Percentiles rank a stretch among this genome's conserved stretches.
These are phyloP conservation scores for Fusarium coicis DNA, from an alignment of 2,329 filamentous ascomycete species.

Conservation along the genomic window DNA sequence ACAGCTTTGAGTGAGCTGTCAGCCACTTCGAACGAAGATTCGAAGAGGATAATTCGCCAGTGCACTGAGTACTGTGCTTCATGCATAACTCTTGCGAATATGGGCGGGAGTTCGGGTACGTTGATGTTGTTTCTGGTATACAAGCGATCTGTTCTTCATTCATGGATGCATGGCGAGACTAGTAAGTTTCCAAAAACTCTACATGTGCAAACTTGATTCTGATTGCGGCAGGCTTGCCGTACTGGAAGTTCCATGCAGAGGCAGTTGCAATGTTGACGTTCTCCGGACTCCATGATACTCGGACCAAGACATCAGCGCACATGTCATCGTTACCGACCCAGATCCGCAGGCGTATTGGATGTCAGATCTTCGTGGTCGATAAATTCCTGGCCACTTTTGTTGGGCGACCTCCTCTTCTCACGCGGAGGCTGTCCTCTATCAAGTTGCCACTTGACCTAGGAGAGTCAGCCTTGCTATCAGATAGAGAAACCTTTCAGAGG, in stretches of 20 bases:
- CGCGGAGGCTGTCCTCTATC: not conserved
- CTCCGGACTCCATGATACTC: not conserved
- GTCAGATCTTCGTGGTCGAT: not conserved
- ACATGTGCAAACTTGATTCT: not conserved
- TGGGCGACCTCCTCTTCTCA: not conserved
- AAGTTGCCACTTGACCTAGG: not conserved
- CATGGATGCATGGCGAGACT: not conserved
- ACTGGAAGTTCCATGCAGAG: conserved; percentile 1
- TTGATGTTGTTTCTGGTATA: not conserved
- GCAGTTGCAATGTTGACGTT: not conserved
- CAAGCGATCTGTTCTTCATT: not conserved
- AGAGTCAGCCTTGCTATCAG: not conserved
- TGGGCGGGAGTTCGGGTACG: not conserved
- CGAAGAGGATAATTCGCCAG: not conserved
- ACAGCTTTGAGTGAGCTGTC: not conserved
- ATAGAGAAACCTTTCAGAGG: not conserved
- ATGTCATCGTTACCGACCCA: not conserved
- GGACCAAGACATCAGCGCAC: not conserved
- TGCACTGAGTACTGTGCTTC: not conserved
- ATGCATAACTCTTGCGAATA: not conserved
- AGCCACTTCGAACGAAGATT: not conserved
- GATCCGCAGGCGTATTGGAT: not conserved
- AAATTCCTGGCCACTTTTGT: not conserved
- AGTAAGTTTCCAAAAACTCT: not conserved
- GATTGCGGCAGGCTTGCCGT: not conserved